A percentile compares a stretch with the other conserved stretches of the same genome.
Evolutionary conservation across 495 filamentous ascomycete genomes (phyloP).

Genomic region (Chaetomium cochliodes): DNA sequence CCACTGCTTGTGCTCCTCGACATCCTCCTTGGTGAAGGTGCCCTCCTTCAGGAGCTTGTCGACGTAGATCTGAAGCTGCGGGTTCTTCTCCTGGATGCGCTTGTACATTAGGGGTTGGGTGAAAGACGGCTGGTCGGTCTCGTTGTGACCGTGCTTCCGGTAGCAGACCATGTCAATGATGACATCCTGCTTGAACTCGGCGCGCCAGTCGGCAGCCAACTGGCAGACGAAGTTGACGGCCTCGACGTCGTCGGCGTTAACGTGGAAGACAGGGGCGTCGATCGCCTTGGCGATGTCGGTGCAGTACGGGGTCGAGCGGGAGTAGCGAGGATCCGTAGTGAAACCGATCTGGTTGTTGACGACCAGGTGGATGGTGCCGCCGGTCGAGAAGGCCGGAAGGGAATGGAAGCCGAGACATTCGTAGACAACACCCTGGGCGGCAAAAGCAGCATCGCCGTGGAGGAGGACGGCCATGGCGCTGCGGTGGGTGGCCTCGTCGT

Average conservation of each 20-base stretch:
- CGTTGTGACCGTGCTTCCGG: conserved; percentile 98
- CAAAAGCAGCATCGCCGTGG: conserved; percentile 96
- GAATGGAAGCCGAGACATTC: conserved; percentile 98
- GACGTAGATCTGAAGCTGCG: conserved; percentile 82
- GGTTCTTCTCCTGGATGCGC: conserved; percentile 76
- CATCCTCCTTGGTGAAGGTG: conserved; percentile 94
- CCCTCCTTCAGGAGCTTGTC: conserved; percentile 83
- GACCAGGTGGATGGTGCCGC: conserved; percentile 93
- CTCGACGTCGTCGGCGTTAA: conserved; percentile 97
- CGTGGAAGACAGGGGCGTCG: conserved; percentile 97
- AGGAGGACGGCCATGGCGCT: conserved; percentile 93
- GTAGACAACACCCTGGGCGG: conserved; percentile 94
- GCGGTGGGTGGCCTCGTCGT: conserved; percentile 81
- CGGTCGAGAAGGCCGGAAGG: conserved; percentile 91
- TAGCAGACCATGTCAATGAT: conserved; percentile 99
- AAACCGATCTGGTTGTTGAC: conserved; percentile 99
- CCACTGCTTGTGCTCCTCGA: conserved; percentile 99
- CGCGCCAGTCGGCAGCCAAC: conserved; percentile 93
- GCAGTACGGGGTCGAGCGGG: conserved; percentile 97
- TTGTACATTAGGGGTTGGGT: conserved; percentile 99
- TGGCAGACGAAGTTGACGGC: conserved; percentile 98
- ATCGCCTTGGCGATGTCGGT: conserved; percentile 99
- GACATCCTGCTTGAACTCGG: conserved; percentile 94
- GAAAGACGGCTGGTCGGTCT: conserved; percentile 98
- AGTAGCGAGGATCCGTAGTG: conserved; percentile 97